Evolutionary conservation across 1,284 basidiomycete species (phyloP).

Genomic region (Stereum hirsutum): DNA sequence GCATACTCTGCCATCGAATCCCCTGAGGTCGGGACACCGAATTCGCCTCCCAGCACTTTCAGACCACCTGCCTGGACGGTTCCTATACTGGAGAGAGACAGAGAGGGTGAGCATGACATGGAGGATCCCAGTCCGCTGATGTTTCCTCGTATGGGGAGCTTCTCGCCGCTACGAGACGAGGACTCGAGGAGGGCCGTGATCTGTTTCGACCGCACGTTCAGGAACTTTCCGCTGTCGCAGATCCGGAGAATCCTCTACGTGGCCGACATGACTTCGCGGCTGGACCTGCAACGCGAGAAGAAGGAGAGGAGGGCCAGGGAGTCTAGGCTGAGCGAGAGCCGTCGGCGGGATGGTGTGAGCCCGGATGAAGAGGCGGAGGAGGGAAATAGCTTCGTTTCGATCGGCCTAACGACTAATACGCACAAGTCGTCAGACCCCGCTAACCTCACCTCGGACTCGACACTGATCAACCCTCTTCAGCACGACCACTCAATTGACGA

Average conservation of each 20-base stretch:
- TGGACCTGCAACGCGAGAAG: background rate
- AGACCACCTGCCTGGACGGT: background rate
- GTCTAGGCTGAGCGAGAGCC: background rate
- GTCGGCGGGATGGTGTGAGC: background rate
- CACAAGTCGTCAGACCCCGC: background rate
- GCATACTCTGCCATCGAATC: constrained; percentile 15
- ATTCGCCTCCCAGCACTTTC: constrained; percentile 1
- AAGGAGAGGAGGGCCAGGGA: background rate
- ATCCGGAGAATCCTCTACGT: constrained; percentile 55
- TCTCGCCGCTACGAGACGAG: constrained; percentile 45
- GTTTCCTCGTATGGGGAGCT: constrained; percentile 58
- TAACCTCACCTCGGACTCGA: background rate
- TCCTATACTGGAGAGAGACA: too few species aligned
- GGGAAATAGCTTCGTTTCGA: background rate
- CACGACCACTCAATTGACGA: background rate
- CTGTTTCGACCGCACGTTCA: constrained; percentile 54
- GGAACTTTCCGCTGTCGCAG: constrained; percentile 49
- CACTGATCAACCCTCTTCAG: constrained; percentile 1
- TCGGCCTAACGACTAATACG: background rate
- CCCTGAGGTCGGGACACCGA: constrained; percentile 10
- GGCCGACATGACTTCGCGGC: constrained; percentile 32
- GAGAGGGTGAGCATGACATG: background rate
- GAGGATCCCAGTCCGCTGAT: constrained; percentile 26
- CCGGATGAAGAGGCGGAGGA: background rate
- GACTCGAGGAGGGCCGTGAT: constrained; percentile 29